Percentiles rank a stretch among this genome's conserved stretches.
phyloP scores from a whole-genome alignment of 768 basidiomycete genomes.

The Hortiboletus campestris region DNA sequence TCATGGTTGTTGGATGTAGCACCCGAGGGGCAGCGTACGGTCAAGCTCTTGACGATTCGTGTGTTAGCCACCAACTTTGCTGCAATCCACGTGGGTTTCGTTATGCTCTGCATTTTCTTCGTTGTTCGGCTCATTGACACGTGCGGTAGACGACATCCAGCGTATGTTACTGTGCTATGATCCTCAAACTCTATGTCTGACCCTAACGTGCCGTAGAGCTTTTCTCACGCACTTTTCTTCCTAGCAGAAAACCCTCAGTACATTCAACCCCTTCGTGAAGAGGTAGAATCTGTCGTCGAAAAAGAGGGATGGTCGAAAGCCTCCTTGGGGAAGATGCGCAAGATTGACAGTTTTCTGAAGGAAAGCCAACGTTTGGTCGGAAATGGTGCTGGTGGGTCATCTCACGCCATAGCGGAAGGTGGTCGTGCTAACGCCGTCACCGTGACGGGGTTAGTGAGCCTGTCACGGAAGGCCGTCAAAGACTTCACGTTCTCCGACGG shows the following conservation, averaged over 20 bases:
- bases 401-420: no score
- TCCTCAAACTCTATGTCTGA: not conserved
- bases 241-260: constrained; percentile 37
- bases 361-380: constrained; percentile 29
- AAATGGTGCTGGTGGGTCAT: constrained; percentile 19
- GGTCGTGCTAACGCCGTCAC: no score
- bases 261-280: not conserved
- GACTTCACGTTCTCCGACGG: constrained; percentile 38
- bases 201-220: constrained; percentile 20
- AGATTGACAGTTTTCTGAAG: constrained; percentile 41
- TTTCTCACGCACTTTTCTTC: constrained; percentile 34
- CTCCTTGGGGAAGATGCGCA: constrained; percentile 29
- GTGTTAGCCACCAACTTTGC: constrained; percentile 20
- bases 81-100: constrained; percentile 21
- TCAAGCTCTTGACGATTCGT: constrained; percentile 23
- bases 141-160: not conserved
- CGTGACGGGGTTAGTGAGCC: no score
- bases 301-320: constrained; percentile 25
- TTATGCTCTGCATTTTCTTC: not conserved
- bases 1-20: constrained; percentile 35
- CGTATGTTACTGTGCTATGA: not conserved
- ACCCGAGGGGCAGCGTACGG: constrained; percentile 13
- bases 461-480: not conserved
- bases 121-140: not conserved
- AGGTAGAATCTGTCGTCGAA: not conserved